A percentile compares a stretch with the other conserved stretches of the same genome.
These are phyloP conservation scores for Cronartium quercuum DNA, from an alignment of 1,284 basidiomycete species.

Conservation along the genomic window DNA sequence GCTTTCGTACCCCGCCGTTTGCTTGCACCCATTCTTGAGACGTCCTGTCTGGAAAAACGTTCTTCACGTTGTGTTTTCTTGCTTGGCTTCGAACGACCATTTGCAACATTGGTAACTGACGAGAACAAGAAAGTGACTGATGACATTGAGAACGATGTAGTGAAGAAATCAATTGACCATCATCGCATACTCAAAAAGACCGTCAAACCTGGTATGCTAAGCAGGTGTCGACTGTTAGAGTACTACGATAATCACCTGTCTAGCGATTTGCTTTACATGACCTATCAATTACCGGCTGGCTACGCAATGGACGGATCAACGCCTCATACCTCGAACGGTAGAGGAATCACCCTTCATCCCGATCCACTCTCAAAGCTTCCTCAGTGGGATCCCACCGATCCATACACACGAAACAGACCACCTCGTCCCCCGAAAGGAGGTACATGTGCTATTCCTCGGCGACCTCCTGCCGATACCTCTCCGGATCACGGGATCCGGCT, in stretches of 20 bases:
- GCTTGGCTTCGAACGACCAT: too few species aligned
- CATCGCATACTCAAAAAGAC: background rate
- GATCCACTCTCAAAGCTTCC: constrained; percentile 56
- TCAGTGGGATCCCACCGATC: constrained; percentile 67
- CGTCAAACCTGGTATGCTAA: constrained; percentile 55
- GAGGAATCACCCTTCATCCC: constrained; percentile 48
- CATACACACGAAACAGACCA: constrained; percentile 67
- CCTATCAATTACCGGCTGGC: constrained; percentile 63
- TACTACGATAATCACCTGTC: constrained; percentile 79
- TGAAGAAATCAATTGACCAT: background rate
- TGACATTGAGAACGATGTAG: too few species aligned
- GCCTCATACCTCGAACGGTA: constrained; percentile 47
- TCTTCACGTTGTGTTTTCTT: too few species aligned
- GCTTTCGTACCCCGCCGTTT: too few species aligned
- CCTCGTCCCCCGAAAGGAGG: constrained; percentile 68
- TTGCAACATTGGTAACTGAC: too few species aligned
- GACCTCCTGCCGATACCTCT: constrained; percentile 56
- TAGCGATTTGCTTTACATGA: constrained; percentile 90
- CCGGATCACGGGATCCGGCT: constrained; percentile 66
- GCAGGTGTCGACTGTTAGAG: constrained; percentile 68
- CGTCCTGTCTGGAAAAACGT: too few species aligned
- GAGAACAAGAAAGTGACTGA: too few species aligned
- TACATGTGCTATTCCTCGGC: constrained; percentile 60
- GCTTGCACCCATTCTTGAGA: too few species aligned
- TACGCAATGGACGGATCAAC: constrained; percentile 45